A percentile compares a stretch with the other conserved stretches of the same genome.
Evolutionary conservation across 805 yeast genomes (phyloP).

Genomic region (Candida succiphila): DNA sequence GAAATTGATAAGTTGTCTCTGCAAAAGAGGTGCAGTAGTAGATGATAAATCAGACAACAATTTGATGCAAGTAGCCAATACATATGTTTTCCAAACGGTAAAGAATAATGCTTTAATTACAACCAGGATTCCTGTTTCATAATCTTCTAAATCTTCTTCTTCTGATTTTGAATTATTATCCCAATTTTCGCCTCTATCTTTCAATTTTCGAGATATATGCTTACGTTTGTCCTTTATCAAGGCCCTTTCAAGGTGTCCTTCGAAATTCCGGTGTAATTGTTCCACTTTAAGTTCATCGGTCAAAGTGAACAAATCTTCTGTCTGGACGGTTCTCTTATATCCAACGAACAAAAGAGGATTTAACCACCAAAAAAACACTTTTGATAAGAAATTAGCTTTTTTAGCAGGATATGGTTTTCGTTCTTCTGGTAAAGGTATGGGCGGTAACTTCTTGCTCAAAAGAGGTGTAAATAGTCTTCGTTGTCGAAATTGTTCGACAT

Average conservation of each 20-base stretch:
- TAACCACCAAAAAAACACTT: conserved; percentile 53
- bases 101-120: conserved; percentile 24
- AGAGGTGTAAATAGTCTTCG: conserved; percentile 3
- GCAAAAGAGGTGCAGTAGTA: conserved; percentile 52
- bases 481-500: not conserved
- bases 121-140: conserved; percentile 10
- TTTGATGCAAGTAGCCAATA: conserved; percentile 27
- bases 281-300: conserved; percentile 34
- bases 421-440: conserved; percentile 34
- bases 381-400: conserved; percentile 25
- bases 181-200: conserved; percentile 10
- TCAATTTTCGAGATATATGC: conserved; percentile 21
- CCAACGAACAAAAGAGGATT: conserved; percentile 49
- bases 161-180: conserved; percentile 8
- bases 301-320: conserved; percentile 47
- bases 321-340: conserved; percentile 56
- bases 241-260: not conserved
- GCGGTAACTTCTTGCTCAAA: conserved; percentile 30
- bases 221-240: conserved; percentile 9
- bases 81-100: conserved; percentile 35
- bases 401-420: conserved; percentile 29
- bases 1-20: conserved; percentile 46
- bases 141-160: conserved; percentile 16
- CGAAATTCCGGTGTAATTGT: conserved; percentile 26
- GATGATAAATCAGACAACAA: conserved; percentile 31